Conservation (phyloP, 306 rosid species). For the Trichosanthes truncata region DNA sequence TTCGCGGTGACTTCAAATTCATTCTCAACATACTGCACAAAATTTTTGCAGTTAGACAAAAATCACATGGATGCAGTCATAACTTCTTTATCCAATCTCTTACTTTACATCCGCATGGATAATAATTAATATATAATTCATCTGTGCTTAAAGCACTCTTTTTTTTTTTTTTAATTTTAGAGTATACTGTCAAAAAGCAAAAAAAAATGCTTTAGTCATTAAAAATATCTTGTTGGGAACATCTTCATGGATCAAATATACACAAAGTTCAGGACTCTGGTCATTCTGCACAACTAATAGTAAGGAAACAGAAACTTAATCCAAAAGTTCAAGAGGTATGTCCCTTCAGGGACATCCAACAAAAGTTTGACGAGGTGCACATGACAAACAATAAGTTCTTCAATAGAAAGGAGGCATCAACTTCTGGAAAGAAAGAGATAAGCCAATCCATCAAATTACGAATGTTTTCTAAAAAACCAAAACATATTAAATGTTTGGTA, state of each 20-base stretch:
- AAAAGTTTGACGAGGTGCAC: background rate
- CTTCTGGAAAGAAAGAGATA: background rate
- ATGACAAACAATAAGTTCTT: background rate
- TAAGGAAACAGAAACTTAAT: background rate
- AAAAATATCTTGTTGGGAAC: background rate
- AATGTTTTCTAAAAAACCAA: background rate
- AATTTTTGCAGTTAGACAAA: constrained; percentile 8
- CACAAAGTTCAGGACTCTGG: background rate
- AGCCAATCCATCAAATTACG: background rate
- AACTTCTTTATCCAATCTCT: background rate
- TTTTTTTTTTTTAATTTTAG: background rate
- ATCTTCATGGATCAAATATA: background rate
- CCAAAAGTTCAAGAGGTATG: background rate
- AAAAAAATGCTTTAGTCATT: background rate
- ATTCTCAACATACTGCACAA: constrained; percentile 50
- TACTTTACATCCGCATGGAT: background rate
- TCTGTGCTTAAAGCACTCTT: background rate
- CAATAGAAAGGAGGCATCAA: background rate
- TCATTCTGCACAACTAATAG: background rate
- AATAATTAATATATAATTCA: background rate
- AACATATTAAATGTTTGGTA: background rate
- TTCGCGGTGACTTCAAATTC: constrained; percentile 48
- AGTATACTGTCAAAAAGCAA: background rate
- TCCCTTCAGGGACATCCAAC: background rate
- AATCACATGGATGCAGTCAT: background rate